phyloP scores from a whole-genome alignment of 495 filamentous ascomycete genomes.

The Penicillium desertorum region DNA sequence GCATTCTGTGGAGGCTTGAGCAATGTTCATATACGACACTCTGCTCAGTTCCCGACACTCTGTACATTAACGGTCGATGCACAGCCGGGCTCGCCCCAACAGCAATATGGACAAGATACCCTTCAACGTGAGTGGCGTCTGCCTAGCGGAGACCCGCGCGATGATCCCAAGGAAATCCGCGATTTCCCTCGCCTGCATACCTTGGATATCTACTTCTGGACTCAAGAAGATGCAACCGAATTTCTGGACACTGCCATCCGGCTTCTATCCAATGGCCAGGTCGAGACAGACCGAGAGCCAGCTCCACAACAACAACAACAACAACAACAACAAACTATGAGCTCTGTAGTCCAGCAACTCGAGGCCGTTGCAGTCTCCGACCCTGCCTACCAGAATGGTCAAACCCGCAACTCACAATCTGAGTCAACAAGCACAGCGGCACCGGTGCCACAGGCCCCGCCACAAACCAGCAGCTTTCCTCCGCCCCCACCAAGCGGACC shows the following conservation, averaged over 20 bases:
- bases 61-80: constrained; percentile 74
- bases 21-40: constrained; percentile 63
- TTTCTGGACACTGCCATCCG: constrained; percentile 67
- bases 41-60: constrained; percentile 72
- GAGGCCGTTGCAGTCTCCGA: constrained; percentile 76
- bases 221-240: constrained; percentile 65
- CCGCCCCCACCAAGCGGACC: constrained; percentile 47
- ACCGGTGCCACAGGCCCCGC: constrained; percentile 33
- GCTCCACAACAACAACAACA: constrained; percentile 46
- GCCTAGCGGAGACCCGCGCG: constrained; percentile 64
- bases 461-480: constrained; percentile 27
- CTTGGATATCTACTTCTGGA: constrained; percentile 90
- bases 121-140: constrained; percentile 71
- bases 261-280: constrained; percentile 59
- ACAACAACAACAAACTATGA: constrained; percentile 57
- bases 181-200: constrained; percentile 77
- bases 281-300: constrained; percentile 50
- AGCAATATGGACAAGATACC: constrained; percentile 38
- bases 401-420: constrained; percentile 49
- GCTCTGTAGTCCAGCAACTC: constrained; percentile 78
- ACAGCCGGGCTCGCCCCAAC: constrained; percentile 29
- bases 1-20: constrained; percentile 78
- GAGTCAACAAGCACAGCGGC: constrained; percentile 32
- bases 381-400: constrained; percentile 56
- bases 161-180: constrained; percentile 68